Evolutionary conservation across 2,329 filamentous ascomycete genomes (phyloP).

Genomic region (Pestalotiopsis sp.): DNA sequence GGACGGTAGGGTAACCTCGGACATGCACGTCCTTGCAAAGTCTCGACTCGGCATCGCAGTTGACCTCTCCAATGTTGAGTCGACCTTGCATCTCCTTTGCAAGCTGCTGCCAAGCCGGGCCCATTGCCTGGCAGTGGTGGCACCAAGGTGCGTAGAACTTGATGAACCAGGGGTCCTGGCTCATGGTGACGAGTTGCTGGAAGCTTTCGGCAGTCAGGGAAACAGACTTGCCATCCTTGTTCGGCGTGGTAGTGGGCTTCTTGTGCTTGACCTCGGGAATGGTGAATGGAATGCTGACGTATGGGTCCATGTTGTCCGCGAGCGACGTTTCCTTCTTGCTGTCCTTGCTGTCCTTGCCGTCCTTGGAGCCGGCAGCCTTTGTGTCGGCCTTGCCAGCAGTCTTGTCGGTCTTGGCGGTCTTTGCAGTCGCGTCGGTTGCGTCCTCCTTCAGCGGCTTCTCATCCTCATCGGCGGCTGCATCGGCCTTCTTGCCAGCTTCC

Average conservation of each 20-base stretch:
- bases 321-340: slow-evolving; percentile 27
- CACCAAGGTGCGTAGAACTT: slow-evolving; percentile 99
- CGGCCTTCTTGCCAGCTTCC: slow-evolving; percentile 24
- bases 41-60: slow-evolving; percentile 82
- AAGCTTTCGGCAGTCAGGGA: slow-evolving; percentile 83
- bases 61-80: slow-evolving; percentile 93
- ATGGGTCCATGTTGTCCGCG: slow-evolving; percentile 11
- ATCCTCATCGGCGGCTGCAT: not conserved
- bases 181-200: slow-evolving; percentile 81
- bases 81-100: slow-evolving; percentile 88
- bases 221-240: slow-evolving; percentile 75
- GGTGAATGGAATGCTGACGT: slow-evolving; percentile 12
- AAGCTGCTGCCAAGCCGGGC: slow-evolving; percentile 86
- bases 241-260: slow-evolving; percentile 63
- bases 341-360: slow-evolving; percentile 23
- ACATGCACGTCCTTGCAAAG: slow-evolving; percentile 92
- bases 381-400: slow-evolving; percentile 33
- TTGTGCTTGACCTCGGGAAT: slow-evolving; percentile 42
- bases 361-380: slow-evolving; percentile 23
- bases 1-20: slow-evolving; percentile 81
- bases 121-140: slow-evolving; percentile 90
- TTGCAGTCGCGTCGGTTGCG: slow-evolving; percentile 25
- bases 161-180: slow-evolving; percentile 93
- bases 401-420: slow-evolving; percentile 35
- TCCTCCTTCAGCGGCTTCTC: slow-evolving; percentile 8